Evolutionary conservation across 208 protist species (phyloP).

Genomic region (Wallacemonas sp.): DNA sequence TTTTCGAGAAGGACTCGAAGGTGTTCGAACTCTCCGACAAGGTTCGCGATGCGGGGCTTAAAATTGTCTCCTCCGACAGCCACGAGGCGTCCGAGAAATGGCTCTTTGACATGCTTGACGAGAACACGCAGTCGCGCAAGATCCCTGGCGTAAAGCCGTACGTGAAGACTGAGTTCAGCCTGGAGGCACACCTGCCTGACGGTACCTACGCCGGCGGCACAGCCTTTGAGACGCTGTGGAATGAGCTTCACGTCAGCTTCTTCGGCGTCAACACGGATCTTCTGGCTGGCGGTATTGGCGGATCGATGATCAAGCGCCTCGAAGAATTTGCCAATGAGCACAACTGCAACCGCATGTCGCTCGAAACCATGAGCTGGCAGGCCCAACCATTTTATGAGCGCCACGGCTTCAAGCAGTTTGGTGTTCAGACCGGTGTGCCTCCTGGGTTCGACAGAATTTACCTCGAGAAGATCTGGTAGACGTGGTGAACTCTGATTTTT

Average conservation of each 20-base stretch:
- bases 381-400: constrained; percentile 11
- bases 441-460: constrained; percentile 4
- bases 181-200: constrained; percentile 6
- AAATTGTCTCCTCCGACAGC: constrained; percentile 13
- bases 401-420: constrained; percentile 22
- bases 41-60: constrained; percentile 2
- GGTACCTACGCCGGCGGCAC: not conserved
- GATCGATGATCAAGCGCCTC: not conserved
- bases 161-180: not conserved
- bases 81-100: constrained; percentile 1
- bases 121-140: constrained; percentile 6
- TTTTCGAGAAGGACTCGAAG: constrained; percentile 18
- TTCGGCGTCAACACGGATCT: constrained; percentile 7
- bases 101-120: constrained; percentile 11
- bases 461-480: constrained; percentile 18
- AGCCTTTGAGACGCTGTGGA: constrained; percentile 18
- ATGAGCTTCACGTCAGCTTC: constrained; percentile 17
- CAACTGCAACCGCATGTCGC: constrained; percentile 12
- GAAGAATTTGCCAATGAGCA: constrained; percentile 3
- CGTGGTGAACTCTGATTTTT: not conserved
- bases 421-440: constrained; percentile 6
- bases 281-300: not conserved
- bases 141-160: constrained; percentile 7
- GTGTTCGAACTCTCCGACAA: constrained; percentile 1
- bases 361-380: constrained; percentile 23